A percentile compares a stretch with the other conserved stretches of the same genome.
These are phyloP conservation scores for Fusarium fujikuroi DNA, from an alignment of 2,329 filamentous ascomycete genomes.

Conservation along the genomic window DNA sequence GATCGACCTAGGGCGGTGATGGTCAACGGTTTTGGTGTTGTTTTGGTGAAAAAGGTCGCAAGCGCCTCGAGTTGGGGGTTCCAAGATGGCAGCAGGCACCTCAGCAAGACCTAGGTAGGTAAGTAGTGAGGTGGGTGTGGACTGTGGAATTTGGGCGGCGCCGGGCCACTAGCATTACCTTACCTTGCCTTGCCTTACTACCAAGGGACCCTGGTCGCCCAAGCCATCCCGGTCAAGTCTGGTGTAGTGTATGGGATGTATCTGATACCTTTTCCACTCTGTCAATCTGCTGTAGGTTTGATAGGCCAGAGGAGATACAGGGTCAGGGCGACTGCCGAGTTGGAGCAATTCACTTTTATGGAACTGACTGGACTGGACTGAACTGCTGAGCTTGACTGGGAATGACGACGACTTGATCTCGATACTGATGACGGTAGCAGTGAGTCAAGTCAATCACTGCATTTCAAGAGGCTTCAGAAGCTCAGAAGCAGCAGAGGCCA, in stretches of 20 bases:
- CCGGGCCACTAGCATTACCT: slow-evolving; percentile 31
- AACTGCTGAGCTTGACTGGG: background rate
- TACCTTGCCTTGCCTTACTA: slow-evolving; percentile 14
- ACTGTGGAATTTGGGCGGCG: slow-evolving; percentile 42
- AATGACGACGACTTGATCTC: slow-evolving; percentile 26
- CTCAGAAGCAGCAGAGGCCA: background rate
- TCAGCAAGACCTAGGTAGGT: background rate
- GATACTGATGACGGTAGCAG: background rate
- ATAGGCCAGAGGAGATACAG: slow-evolving; percentile 27
- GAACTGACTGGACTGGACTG: background rate
- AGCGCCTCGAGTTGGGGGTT: slow-evolving; percentile 43
- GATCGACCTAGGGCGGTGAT: slow-evolving; percentile 41
- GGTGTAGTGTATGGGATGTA: slow-evolving; percentile 26
- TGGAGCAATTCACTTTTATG: slow-evolving; percentile 36
- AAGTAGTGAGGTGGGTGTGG: slow-evolving; percentile 35
- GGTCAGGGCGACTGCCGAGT: slow-evolving; percentile 45
- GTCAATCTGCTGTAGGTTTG: slow-evolving; percentile 6
- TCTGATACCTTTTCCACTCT: slow-evolving; percentile 27
- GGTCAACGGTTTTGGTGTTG: slow-evolving; percentile 38
- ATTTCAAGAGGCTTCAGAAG: background rate
- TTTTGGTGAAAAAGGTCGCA: slow-evolving; percentile 47
- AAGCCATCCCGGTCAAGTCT: slow-evolving; percentile 13
- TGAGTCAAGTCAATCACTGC: background rate
- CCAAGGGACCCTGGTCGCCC: slow-evolving; percentile 22
- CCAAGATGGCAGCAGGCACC: slow-evolving; percentile 21